Base-by-base conservation (phyloP, 2,329 filamentous ascomycete species). In the Colletotrichum salicis region DNA sequence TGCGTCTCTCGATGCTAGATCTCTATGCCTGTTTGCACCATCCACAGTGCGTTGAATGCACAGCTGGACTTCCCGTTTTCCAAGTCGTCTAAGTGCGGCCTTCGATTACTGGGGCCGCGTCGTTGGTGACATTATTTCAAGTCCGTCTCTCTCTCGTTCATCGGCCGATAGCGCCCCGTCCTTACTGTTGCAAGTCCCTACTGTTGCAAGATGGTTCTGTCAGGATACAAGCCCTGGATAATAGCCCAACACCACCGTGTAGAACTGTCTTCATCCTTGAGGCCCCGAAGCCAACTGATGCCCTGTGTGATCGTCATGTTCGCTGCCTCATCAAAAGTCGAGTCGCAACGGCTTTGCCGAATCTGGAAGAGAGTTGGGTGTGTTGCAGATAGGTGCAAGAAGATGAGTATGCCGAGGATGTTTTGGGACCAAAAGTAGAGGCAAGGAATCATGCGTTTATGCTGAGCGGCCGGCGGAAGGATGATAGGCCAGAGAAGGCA, bases 381-480 rank as follows among this genome's bases (percentile, higher is more conserved):
- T 67, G 87, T 85, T 22, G 82, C 82, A 13, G 86, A 87, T 73
- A 91, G 81, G 55, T 89, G 86, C 45, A 91, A 76, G 22, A 91
- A 81, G 57, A 91, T 75, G 29, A 92, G 80, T 29, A 90, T 86
- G 4, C 87, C 87, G 56, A 91, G 82, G 54, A 91, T 83, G 71
- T 90, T 90, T 74, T 91, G 89, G 10, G 88, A 89, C 86, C 89
- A 91, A 65, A 89, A 88, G 76, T 90, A 91, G 1, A 88, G 76
- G 67, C 87, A 86, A 1, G 89, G 89, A 0, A 91, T 80, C 5
- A 91, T 82, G 45, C 89, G 82, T 78, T 91, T 92, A 77, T 86
- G 86, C 64, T 85, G 82, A 72, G 86, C 87, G 0, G 87, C 84
- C 0, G 89, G 89, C 8, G 87, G 86, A 80, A 91, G 85, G 27